Base-by-base conservation (phyloP, 306 rosid species). In the Cucumis sativus region DNA sequence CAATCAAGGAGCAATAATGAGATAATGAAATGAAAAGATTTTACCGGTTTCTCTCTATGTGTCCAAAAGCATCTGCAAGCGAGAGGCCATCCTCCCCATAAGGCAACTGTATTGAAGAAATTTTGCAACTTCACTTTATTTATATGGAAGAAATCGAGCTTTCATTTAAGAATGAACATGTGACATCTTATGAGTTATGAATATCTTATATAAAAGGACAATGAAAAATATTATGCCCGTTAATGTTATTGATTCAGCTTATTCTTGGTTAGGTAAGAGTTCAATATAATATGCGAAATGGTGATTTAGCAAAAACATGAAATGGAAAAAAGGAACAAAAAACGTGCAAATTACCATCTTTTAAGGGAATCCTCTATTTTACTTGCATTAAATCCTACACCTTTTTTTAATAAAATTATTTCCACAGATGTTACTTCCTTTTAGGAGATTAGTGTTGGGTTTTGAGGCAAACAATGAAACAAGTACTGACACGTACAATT, bases 51-150 rank as follows among this genome's bases (percentile, higher is more conserved):
- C 84, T 80, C 87, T 94, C 98, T 28, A 94, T 85, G 86, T 87
- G 84, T 64, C 97, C 98, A 60, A 94, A 91, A 83, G 86, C 97
- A 87, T 94, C 97, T n/a, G 98, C 92, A 41, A 94, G 90, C 56
- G 95, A 94, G 62, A 85, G 82, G 63, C 79, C 93, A 5, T 10
- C 72, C 80, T 86, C 88, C 60, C 81, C 89, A 64, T 45, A 86
- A 13, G 96, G 92, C 87, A 94, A 80, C 96, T 94, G 90, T 85
- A 86, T 60, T 16, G 18, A 28, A 65, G 16, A 18, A 64, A n/a
- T 13, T 15, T 64, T 13, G 20, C 7, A 64, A 33, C 70, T 47
- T 47, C 1, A 47, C 6, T 47, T 45, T 47, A 11, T 47, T 47
- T 47, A 11, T 47, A 47, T 2, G 4, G 3, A 47, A 47, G 52